A percentile compares a stretch with the other conserved stretches of the same genome.
phyloP scores from a whole-genome alignment of 345 rosid genomes.

The Sonneratia alba region DNA sequence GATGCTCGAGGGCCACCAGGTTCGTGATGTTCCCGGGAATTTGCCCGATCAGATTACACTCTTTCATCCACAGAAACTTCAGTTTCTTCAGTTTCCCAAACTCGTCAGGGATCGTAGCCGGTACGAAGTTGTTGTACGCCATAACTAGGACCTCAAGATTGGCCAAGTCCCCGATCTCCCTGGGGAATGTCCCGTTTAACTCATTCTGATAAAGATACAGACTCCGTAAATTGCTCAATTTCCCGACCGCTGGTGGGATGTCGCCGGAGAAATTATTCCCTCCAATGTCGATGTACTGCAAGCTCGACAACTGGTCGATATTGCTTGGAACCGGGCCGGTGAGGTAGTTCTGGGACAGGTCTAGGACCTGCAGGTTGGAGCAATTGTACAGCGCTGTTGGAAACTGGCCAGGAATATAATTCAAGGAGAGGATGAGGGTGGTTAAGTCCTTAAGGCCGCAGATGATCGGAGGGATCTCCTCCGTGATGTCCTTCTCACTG shows the following conservation, averaged over 20 bases:
- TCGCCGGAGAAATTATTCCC: constrained; percentile 62
- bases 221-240: constrained; percentile 27
- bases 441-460: constrained; percentile 58
- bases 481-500: constrained; percentile 21
- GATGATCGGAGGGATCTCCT: constrained; percentile 34
- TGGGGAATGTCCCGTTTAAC: constrained; percentile 67
- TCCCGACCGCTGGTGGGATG: constrained; percentile 47
- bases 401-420: constrained; percentile 49
- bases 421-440: constrained; percentile 27
- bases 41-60: constrained; percentile 47
- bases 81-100: constrained; percentile 54
- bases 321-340: constrained; percentile 57
- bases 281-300: constrained; percentile 34
- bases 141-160: constrained; percentile 41
- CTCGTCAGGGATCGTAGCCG: constrained; percentile 49
- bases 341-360: constrained; percentile 59
- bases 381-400: constrained; percentile 59
- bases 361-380: constrained; percentile 38
- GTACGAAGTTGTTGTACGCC: constrained; percentile 41
- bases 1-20: constrained; percentile 32
- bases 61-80: constrained; percentile 28
- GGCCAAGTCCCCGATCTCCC: constrained; percentile 56
- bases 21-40: constrained; percentile 40
- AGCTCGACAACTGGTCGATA: constrained; percentile 38
- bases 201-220: constrained; percentile 30